These are phyloP conservation scores for Arabidopsis suecica DNA, from an alignment of 345 rosid genomes.

Conservation along the genomic window DNA sequence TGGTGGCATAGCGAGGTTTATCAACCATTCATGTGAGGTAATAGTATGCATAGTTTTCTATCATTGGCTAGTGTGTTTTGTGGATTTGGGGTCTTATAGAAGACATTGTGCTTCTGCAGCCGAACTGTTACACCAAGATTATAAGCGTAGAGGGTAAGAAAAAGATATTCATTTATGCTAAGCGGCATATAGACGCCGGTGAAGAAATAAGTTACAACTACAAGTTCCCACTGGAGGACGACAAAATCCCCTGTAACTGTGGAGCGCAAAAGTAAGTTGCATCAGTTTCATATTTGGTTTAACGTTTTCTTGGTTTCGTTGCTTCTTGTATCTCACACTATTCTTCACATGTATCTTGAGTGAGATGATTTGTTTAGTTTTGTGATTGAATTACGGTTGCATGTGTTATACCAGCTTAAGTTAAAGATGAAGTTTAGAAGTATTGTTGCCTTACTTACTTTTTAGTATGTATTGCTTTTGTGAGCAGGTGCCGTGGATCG, in stretches of 20 bases:
- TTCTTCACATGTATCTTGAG: neutral
- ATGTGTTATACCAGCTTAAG: neutral
- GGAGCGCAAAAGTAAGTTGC: slow-evolving; percentile 84
- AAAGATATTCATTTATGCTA: slow-evolving; percentile 93
- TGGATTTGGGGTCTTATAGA: slow-evolving; percentile 36
- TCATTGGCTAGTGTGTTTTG: slow-evolving; percentile 31
- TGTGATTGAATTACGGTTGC: neutral
- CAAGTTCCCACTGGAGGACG: slow-evolving; percentile 95
- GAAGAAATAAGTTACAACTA: slow-evolving; percentile 97
- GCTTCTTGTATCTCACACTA: neutral
- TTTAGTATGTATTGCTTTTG: slow-evolving; percentile 18
- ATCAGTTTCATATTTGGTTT: neutral
- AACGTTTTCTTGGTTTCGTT: slow-evolving; percentile 11
- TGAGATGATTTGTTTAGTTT: neutral
- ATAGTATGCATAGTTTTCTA: slow-evolving; percentile 9
- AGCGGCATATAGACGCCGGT: slow-evolving; percentile 79
- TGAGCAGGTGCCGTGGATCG: slow-evolving; percentile 90
- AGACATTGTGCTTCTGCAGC: slow-evolving; percentile 59
- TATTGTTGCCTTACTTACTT: neutral
- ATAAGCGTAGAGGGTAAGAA: slow-evolving; percentile 93
- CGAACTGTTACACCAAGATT: slow-evolving; percentile 97
- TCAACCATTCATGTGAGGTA: slow-evolving; percentile 99
- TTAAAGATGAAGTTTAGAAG: neutral
- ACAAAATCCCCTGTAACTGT: slow-evolving; percentile 97
- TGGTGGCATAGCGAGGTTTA: slow-evolving; percentile 98